Conservation (phyloP, 1,284 basidiomycete species). For the Ceratobasidium sp. region DNA sequence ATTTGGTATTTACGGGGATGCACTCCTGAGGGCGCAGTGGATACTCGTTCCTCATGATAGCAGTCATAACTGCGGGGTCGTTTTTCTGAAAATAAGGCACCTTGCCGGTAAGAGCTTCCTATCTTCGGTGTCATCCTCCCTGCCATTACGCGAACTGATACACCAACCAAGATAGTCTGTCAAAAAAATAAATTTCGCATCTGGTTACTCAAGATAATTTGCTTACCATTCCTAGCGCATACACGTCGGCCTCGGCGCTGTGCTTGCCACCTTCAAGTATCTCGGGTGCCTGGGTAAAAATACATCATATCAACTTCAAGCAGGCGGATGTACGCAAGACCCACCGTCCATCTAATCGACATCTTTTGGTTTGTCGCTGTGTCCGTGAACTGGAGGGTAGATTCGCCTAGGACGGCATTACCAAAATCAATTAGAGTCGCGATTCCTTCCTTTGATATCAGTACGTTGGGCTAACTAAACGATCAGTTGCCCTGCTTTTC, state of each 20-base stretch:
- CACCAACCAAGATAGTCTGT: conserved; percentile 3
- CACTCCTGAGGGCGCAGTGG: neutral
- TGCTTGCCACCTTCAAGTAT: neutral
- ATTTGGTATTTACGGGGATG: neutral
- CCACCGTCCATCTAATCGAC: neutral
- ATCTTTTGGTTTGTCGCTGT: too few relatives aligned
- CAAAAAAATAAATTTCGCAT: too few relatives aligned
- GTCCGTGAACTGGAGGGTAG: neutral
- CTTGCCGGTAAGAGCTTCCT: conserved; percentile 1
- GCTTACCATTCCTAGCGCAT: conserved; percentile 10
- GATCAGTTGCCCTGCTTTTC: neutral
- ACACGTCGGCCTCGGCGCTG: neutral
- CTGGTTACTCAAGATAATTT: neutral
- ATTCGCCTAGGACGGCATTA: neutral
- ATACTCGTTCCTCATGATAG: neutral
- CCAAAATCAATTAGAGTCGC: conserved; percentile 3
- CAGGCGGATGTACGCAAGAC: too few relatives aligned
- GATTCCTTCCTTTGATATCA: neutral
- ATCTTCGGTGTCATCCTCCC: neutral
- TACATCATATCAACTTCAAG: neutral
- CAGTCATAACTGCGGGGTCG: neutral
- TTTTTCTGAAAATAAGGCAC: neutral
- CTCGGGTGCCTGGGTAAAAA: neutral
- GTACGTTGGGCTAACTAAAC: neutral
- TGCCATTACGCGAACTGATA: neutral